Conservation (phyloP, 305 asterid species). For the Rubia tinctorum region DNA sequence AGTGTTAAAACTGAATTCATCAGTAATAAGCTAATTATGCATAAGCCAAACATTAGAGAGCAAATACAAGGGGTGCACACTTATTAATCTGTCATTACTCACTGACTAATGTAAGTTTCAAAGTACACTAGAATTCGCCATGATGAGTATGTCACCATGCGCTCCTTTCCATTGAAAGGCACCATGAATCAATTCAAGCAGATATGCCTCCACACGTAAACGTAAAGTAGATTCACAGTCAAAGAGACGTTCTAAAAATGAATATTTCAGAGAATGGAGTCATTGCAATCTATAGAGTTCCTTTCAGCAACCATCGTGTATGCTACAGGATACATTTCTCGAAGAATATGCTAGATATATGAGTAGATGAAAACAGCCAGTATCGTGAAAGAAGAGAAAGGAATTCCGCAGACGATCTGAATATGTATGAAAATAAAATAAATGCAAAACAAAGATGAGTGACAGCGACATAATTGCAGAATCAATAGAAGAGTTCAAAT, state of each 20-base stretch:
- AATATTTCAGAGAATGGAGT: not conserved
- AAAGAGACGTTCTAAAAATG: not conserved
- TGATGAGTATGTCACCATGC: not conserved
- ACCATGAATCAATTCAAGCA: not conserved
- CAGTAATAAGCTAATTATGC: not conserved
- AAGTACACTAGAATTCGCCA: not conserved
- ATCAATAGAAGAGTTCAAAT: not conserved
- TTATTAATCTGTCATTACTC: not conserved
- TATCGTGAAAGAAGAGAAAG: not conserved
- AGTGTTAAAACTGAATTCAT: not conserved
- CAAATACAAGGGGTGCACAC: not conserved
- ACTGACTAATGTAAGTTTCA: not conserved
- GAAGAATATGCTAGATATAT: too few species aligned
- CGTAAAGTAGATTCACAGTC: not conserved
- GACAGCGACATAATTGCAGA: not conserved
- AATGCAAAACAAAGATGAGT: not conserved
- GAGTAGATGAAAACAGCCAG: not conserved
- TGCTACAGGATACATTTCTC: not conserved
- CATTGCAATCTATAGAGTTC: not conserved
- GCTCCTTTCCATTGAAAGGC: not conserved
- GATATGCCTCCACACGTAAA: not conserved
- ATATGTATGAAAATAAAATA: not conserved
- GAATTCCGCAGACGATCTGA: not conserved
- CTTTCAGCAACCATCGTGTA: not conserved
- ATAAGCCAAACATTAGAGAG: not conserved